phyloP scores from a whole-genome alignment of 768 basidiomycete species.

The Royoungia palumana region DNA sequence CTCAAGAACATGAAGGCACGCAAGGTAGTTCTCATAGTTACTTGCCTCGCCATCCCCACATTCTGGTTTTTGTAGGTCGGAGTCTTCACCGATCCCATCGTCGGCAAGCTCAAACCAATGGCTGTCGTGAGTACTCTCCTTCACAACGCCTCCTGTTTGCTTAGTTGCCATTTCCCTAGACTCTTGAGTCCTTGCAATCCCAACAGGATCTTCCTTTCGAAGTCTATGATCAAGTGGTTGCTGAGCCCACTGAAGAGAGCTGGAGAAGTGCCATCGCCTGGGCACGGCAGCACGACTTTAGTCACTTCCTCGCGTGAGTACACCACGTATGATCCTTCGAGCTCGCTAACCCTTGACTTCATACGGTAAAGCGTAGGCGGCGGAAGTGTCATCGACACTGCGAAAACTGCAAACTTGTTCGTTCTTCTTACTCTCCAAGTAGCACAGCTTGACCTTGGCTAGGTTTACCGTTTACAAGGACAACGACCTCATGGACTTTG shows the following conservation, averaged over 20 bases:
- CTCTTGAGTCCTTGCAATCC: conserved; percentile 74
- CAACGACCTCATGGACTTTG: conserved; percentile 90
- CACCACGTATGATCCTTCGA: conserved; percentile 10
- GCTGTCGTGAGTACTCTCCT: conserved; percentile 54
- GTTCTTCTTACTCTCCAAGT: conserved; percentile 12
- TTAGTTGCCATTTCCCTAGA: conserved; percentile 38
- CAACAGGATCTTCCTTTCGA: conserved; percentile 76
- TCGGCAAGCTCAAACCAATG: conserved; percentile 80
- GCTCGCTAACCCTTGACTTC: not conserved
- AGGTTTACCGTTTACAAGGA: conserved; percentile 92
- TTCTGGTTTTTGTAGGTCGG: conserved; percentile 60
- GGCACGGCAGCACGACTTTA: conserved; percentile 83
- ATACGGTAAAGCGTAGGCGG: conserved; percentile 68
- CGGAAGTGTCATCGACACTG: conserved; percentile 94
- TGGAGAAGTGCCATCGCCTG: conserved; percentile 88
- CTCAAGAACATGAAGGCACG: conserved; percentile 89
- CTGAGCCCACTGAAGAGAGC: conserved; percentile 91
- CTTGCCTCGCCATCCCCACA: conserved; percentile 2
- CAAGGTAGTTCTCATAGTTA: conserved; percentile 49
- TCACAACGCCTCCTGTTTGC: not conserved
- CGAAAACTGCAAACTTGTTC: conserved; percentile 90
- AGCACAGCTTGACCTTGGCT: conserved; percentile 3
- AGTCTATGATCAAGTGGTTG: conserved; percentile 74
- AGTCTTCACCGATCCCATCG: conserved; percentile 88
- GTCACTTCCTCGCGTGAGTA: conserved; percentile 89